Percentiles rank a stretch among this genome's conserved stretches.
phyloP scores from a whole-genome alignment of 2,329 filamentous ascomycete genomes.

The Canariomyces notabilis region DNA sequence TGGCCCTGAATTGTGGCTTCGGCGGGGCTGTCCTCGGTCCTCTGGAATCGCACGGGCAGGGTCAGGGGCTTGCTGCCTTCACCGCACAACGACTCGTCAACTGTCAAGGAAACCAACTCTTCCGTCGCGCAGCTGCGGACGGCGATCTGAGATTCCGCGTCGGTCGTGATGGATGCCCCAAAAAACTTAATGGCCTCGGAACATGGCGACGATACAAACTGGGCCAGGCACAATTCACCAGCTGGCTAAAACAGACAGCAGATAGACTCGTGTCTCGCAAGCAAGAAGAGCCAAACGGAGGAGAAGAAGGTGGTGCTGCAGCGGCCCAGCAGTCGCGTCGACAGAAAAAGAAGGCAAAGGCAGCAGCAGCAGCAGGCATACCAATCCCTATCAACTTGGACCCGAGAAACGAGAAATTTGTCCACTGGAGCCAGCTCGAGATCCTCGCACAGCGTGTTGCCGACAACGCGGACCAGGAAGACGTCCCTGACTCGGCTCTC shows the following conservation, averaged over 20 bases:
- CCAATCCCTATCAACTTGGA: slow-evolving; percentile 2
- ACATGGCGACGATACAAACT: slow-evolving; percentile 19
- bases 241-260: slow-evolving; percentile 19
- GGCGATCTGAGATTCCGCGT: too few species aligned
- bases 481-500: slow-evolving; percentile 25
- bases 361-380: neutral
- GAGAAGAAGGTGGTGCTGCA: neutral
- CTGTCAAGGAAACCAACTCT: neutral
- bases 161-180: neutral
- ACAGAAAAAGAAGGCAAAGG: slow-evolving; percentile 16
- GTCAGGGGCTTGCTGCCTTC: too few species aligned
- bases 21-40: too few species aligned
- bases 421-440: slow-evolving; percentile 23
- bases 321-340: slow-evolving; percentile 12
- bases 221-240: slow-evolving; percentile 18
- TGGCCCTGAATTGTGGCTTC: too few species aligned
- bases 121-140: too few species aligned
- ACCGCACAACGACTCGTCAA: neutral
- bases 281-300: neutral
- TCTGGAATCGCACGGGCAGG: too few species aligned
- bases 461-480: slow-evolving; percentile 21
- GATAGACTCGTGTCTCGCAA: slow-evolving; percentile 12
- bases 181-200: slow-evolving; percentile 7
- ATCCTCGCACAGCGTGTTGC: slow-evolving; percentile 21
- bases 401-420: slow-evolving; percentile 2